Evolutionary conservation across 177 flowering plant species (phyloP).

Genomic region (Vitis hybrid): DNA sequence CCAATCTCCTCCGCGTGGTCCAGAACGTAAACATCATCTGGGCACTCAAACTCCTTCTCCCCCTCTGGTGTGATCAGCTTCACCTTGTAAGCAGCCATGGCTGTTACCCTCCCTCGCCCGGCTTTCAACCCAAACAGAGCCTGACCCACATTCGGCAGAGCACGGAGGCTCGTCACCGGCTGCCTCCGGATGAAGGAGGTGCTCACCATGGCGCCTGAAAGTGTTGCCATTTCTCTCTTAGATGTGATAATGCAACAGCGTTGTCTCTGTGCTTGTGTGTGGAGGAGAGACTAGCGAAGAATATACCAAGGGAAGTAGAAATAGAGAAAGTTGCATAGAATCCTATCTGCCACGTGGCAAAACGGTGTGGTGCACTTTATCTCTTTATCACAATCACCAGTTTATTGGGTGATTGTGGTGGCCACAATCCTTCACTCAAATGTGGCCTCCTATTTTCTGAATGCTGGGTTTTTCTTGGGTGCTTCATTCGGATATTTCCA

Average conservation of each 20-base stretch:
- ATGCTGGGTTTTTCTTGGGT: no score
- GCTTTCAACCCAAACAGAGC: conserved; percentile 57
- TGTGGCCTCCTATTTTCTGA: background rate
- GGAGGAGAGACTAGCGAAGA: conserved; percentile 18
- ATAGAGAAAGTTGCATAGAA: conserved; percentile 12
- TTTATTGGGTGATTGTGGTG: conserved; percentile 28
- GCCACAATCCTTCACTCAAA: conserved; percentile 18
- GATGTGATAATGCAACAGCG: no score
- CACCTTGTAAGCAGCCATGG: conserved; percentile 66
- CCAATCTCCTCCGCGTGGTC: conserved; percentile 70
- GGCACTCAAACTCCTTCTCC: conserved; percentile 38
- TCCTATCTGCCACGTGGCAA: conserved; percentile 54
- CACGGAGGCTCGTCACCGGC: conserved; percentile 34
- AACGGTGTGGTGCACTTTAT: conserved; percentile 29
- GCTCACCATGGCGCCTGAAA: conserved; percentile 52
- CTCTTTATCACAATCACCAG: conserved; percentile 26
- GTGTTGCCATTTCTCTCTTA: conserved; percentile 23
- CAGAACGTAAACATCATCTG: conserved; percentile 60
- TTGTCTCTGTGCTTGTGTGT: background rate
- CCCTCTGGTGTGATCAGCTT: conserved; percentile 64
- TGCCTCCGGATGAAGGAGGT: conserved; percentile 42
- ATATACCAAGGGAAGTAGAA: conserved; percentile 13
- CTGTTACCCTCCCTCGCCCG: conserved; percentile 36
- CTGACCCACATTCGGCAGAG: conserved; percentile 40
- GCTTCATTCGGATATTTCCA: no score